Evolutionary conservation across 192 early-diverging fungal species (phyloP), one percentile per base, ranked within the genome.

Genomic region (Phycomyces nitens): DNA sequence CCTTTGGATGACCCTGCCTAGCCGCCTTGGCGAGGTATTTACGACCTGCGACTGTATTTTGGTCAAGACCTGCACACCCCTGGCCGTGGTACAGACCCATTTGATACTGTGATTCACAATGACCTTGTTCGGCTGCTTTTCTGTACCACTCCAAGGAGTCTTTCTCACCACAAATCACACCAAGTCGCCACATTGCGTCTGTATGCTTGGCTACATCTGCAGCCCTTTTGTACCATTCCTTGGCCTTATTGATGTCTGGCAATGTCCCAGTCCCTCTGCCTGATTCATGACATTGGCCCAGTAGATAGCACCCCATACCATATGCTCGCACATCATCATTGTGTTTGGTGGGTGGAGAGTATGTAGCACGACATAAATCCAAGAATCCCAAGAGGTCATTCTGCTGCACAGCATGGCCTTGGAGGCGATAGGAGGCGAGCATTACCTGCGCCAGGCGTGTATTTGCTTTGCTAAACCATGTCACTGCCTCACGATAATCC

Each of bases 231-330:
- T 72, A 72, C n/a, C 40, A 62, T 14, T 58, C 27, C 53, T 39
- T 72, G 21, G 72, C 72, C 23, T 61, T 49, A 9, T 10, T 18
- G 2, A 58, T 5, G 57, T 69, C 42, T 3, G 42, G 7, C 29
- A 34, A 34, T 2, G 29, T n/a, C 5, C 38, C 53, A 1, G 64
- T 63, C 0, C 65, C 66, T 61, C 44, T 26, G 23, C 72, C 72
- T 7, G 58, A 42, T 44, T 74, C 72, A 42, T 74, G 60, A 51
- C 72, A 74, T 56, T 62, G 54, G 10, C 62, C 72, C 9, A 64
- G 12, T 56, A 64, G 12, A 50, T 58, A 64, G 44, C 54, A 61
- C 57, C 52, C 43, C 22, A 67, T n/a, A 16, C 72, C 55, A 41
- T 52, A 56, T 16, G 44, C 34, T 60, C 53, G 20, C 1, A 53